Evolutionary conservation across 2,329 filamentous ascomycete species (phyloP), one percentile per base, ranked within the genome.

Genomic region (Diplodia seriata): DNA sequence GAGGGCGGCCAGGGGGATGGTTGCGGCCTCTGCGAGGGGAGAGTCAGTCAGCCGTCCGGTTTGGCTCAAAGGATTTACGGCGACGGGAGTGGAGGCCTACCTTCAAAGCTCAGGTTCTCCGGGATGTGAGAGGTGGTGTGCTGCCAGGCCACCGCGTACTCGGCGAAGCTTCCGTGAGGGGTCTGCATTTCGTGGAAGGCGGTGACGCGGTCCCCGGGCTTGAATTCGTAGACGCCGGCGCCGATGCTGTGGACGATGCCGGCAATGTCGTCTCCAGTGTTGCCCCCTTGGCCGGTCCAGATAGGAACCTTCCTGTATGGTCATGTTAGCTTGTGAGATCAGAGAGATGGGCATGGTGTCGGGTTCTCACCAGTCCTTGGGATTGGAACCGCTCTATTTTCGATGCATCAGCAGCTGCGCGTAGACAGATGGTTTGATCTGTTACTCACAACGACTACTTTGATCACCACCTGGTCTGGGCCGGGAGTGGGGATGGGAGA

Each of bases 91-190:
- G 26, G 31, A 26, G 23, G 5, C 71, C 8, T 73, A 82, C 83
- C 84, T 75, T 88, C 85, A 64, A 86, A 87, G 23, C 79, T 81
- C 2, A 81, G 80, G 20, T 79, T 75, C 38, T 78, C 69, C 0
- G 86, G 84, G 20, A 88, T 77, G 70, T 84, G 84, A 72, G 89
- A 88, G 0, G 86, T 88, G 0, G 86, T 86, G 71, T 85, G 80
- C 40, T 82, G 81, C 76, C 81, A 84, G 0, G 84, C 83, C 12
- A 89, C 76, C 2, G 86, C 85, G 70, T 89, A 90, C 72, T 90
- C 87, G 3, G 87, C 88, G 69, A 84, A 90, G 8, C 80, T 83
- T 2, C 88, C 88, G 43, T 81, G 74, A 0, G 82, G 79, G 0
- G 78, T 77, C 53, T 76, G 71, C 82, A 89, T 88, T 70, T 86